Percentiles rank a stretch among this genome's conserved stretches.
These are phyloP conservation scores for Diaporthe australafricana DNA, from an alignment of 2,329 filamentous ascomycete genomes.

Conservation along the genomic window DNA sequence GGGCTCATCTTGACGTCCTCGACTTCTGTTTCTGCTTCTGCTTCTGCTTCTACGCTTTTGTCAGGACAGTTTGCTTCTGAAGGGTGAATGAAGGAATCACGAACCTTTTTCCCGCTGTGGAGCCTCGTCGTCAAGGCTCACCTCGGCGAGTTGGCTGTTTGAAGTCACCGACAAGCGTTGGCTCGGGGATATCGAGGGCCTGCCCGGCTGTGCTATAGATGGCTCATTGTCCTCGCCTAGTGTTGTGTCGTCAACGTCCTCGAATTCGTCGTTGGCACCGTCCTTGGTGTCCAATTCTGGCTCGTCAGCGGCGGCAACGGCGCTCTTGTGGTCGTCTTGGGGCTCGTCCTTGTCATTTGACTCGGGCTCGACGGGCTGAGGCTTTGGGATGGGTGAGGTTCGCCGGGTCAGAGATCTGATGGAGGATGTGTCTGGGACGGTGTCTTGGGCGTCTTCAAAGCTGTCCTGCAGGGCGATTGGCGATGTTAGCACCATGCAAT, in stretches of 20 bases:
- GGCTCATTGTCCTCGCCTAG: constrained; percentile 35
- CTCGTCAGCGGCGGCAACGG: constrained; percentile 12
- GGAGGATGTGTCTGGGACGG: constrained; percentile 70
- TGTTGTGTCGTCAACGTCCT: constrained; percentile 40
- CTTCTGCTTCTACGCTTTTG: neutral
- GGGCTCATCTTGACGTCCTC: constrained; percentile 47
- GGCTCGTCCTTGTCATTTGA: constrained; percentile 41
- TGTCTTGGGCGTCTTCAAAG: constrained; percentile 86
- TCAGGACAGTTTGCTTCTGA: constrained; percentile 33
- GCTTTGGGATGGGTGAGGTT: constrained; percentile 52
- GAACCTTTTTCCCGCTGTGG: constrained; percentile 43
- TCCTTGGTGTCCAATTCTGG: constrained; percentile 46
- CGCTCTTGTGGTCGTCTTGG: constrained; percentile 34
- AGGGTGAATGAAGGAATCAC: neutral
- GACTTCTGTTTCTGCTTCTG: constrained; percentile 37
- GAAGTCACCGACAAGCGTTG: constrained; percentile 58
- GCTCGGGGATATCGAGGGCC: constrained; percentile 54
- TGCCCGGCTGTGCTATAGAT: constrained; percentile 38
- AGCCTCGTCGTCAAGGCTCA: constrained; percentile 74
- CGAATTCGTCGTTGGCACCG: constrained; percentile 46
- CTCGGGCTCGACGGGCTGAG: constrained; percentile 42
- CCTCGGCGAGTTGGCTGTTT: constrained; percentile 63
- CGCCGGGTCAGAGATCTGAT: constrained; percentile 73
- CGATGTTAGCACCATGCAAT: constrained; percentile 31
- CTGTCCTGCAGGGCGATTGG: constrained; percentile 65